Percentiles rank a stretch among this genome's conserved stretches.
phyloP scores from a whole-genome alignment of 371 early-diverging fungal genomes.

The Lichtheimia corymbifera region DNA sequence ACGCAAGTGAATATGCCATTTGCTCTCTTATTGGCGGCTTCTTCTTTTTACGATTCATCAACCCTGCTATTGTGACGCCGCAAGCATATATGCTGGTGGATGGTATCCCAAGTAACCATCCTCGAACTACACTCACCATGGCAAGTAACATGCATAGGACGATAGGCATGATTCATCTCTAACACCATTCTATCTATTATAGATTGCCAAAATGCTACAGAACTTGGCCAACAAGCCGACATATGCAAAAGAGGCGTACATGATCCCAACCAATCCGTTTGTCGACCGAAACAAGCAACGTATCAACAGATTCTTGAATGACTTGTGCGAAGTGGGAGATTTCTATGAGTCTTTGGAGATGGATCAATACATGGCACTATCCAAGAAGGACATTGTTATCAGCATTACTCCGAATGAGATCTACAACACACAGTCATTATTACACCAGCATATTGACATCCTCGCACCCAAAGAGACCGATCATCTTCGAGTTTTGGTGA shows the following conservation, averaged over 20 bases:
- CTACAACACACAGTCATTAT: conserved; percentile 81
- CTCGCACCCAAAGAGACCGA: conserved; percentile 77
- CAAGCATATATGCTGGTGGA: conserved; percentile 90
- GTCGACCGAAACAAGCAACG: conserved; percentile 81
- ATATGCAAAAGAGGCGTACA: conserved; percentile 87
- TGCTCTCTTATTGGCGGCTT: conserved; percentile 93
- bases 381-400: conserved; percentile 83
- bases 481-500: conserved; percentile 74
- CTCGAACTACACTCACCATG: conserved; percentile 84
- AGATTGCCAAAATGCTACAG: conserved; percentile 89
- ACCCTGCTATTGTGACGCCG: conserved; percentile 94
- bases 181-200: not conserved
- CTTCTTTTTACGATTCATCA: conserved; percentile 92
- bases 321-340: conserved; percentile 90
- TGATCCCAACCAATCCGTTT: conserved; percentile 84
- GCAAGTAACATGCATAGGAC: conserved; percentile 1
- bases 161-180: not conserved
- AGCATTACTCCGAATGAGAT: conserved; percentile 91
- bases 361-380: conserved; percentile 93
- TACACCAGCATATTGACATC: conserved; percentile 78
- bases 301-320: conserved; percentile 81
- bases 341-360: conserved; percentile 93
- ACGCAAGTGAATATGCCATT: conserved; percentile 80
- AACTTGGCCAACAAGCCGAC: conserved; percentile 92
- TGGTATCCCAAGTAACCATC: conserved; percentile 71